Evolutionary conservation across 1,284 basidiomycete species (phyloP), one percentile per base, ranked within the genome.

Genomic region (Sparassis latifolia): DNA sequence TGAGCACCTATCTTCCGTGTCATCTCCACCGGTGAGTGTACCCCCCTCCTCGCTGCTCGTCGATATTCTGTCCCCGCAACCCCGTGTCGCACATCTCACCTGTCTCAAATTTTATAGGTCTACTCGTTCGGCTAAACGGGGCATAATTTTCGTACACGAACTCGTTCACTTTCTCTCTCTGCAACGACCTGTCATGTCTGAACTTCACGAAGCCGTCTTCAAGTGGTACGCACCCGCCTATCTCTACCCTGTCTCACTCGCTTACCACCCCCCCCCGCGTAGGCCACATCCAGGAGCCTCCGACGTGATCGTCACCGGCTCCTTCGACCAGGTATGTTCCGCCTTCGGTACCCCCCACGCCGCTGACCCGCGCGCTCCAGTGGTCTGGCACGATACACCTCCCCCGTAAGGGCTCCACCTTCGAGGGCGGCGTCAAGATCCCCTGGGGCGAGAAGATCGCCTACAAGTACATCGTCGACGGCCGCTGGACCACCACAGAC

Each of bases 401-500:
- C 55, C 65, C 67, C 28, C 80, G 77, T 61, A 74, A 70, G 37
- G 64, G 70, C 27, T 59, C 68, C 46, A 83, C 82, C 5, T 90
- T 88, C 65, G 71, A 75, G 54, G 79, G 75, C 32, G 72, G 66
- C 10, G 70, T 79, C 28, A 63, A 69, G 50, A 70, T 89, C 33
- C 84, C 86, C 3, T 89, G 81, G 78, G 77, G 72, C 46, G 63
- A 77, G 48, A 84, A 79, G 59, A 69, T 88, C 53, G 60, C 70
- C 5, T 91, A 86, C 79, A 91, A 91, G 67, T 91, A 82, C 62
- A 72, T 90, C 63, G 86, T 91, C 49, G 89, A 91, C 60, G 86
- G 84, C 33, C 62, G 66, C 51, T 91, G 88, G 88, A 61, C 70
- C 38, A 76, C 77, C 44, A 73, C 75, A 48, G 71, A 76, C 42